A percentile compares a stretch with the other conserved stretches of the same genome.
phyloP scores from a whole-genome alignment of 495 filamentous ascomycete species.

The Penicillium silybi region DNA sequence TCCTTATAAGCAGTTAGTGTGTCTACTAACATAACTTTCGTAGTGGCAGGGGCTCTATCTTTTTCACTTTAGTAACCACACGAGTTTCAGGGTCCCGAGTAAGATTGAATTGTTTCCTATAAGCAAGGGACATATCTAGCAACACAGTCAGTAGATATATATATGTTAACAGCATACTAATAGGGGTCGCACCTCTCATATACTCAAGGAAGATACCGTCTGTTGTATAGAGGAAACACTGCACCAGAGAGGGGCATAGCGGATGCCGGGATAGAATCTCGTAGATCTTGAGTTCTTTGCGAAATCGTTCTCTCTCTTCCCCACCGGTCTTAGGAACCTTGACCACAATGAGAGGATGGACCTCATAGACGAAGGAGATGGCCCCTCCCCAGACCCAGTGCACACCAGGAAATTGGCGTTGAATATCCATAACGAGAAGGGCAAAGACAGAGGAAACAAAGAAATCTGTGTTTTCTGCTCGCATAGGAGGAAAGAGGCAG shows the following conservation, averaged over 20 bases:
- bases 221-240: conserved; percentile 24
- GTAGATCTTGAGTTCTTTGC: conserved; percentile 29
- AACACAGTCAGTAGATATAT: conserved; percentile 6
- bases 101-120: conserved; percentile 8
- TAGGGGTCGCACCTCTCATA: conserved; percentile 27
- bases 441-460: background rate
- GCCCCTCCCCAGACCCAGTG: conserved; percentile 27
- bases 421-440: conserved; percentile 15
- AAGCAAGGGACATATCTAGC: conserved; percentile 6
- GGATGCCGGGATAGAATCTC: conserved; percentile 18
- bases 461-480: no score
- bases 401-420: conserved; percentile 22
- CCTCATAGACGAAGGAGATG: conserved; percentile 28
- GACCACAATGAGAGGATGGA: conserved; percentile 34
- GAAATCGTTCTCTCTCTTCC: conserved; percentile 28
- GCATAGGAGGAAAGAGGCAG: conserved; percentile 1
- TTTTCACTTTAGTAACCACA: conserved; percentile 28
- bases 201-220: conserved; percentile 38
- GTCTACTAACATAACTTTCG: conserved; percentile 20
- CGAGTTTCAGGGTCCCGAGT: conserved; percentile 15
- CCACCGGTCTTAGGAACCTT: conserved; percentile 28
- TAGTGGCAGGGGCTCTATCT: conserved; percentile 26
- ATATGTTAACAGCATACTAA: background rate
- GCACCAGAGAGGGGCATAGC: conserved; percentile 28
- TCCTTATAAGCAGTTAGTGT: background rate